Percentiles rank a stretch among this genome's conserved stretches.
phyloP scores from a whole-genome alignment of 495 filamentous ascomycete species.

The Hypoxylon perforatum region DNA sequence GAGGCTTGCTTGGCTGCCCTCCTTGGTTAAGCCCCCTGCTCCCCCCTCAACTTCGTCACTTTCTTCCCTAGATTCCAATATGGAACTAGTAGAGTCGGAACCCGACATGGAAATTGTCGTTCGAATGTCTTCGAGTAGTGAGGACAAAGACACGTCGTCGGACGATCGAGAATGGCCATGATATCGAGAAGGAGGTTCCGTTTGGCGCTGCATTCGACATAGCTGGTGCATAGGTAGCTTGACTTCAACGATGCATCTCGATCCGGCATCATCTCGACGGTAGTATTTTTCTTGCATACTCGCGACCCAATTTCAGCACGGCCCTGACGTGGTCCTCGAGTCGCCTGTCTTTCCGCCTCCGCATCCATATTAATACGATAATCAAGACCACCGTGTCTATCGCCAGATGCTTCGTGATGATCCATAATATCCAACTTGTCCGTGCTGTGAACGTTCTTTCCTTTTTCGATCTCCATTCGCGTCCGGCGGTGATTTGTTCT shows the following conservation, averaged over 20 bases:
- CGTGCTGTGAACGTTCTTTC: conserved; percentile 72
- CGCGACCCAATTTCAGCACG: conserved; percentile 69
- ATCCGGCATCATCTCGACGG: conserved; percentile 59
- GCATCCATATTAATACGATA: conserved; percentile 80
- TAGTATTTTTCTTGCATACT: conserved; percentile 66
- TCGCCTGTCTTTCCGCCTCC: conserved; percentile 77
- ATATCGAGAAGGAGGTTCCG: background rate
- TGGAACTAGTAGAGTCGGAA: too few species aligned
- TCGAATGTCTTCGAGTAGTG: too few species aligned
- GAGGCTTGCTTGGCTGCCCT: too few species aligned
- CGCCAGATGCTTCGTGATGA: conserved; percentile 75
- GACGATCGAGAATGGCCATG: too few species aligned
- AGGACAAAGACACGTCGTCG: too few species aligned
- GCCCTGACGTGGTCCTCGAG: conserved; percentile 80
- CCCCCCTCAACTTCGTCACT: too few species aligned
- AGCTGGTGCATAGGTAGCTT: background rate
- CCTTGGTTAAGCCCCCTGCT: too few species aligned
- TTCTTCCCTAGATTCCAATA: too few species aligned
- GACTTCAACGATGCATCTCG: background rate
- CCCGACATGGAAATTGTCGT: too few species aligned
- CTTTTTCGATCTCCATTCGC: conserved; percentile 64
- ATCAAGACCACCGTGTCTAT: conserved; percentile 77
- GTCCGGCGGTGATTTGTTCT: conserved; percentile 83
- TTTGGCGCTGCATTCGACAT: too few species aligned
- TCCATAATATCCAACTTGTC: conserved; percentile 77